phyloP scores from a whole-genome alignment of 805 yeast genomes.

The Huiozyma sinensis region DNA sequence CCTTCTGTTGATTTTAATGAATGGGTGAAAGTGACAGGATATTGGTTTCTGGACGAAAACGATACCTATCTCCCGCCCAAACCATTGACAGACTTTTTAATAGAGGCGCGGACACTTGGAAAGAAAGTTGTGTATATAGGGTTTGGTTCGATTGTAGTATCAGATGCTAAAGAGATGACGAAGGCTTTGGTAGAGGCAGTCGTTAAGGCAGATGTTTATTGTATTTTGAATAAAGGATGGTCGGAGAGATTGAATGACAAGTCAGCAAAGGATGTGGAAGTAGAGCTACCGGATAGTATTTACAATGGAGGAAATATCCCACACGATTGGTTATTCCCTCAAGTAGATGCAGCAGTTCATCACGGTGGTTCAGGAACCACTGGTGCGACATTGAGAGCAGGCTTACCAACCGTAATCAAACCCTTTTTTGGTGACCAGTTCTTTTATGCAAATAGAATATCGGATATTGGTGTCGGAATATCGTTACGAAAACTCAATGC shows the following conservation, averaged over 20 bases:
- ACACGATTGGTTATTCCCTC: slow-evolving; percentile 90
- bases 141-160: slow-evolving; percentile 89
- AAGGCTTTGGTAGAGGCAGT: slow-evolving; percentile 73
- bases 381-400: slow-evolving; percentile 80
- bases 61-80: slow-evolving; percentile 48
- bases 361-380: slow-evolving; percentile 98
- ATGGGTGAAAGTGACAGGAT: slow-evolving; percentile 93
- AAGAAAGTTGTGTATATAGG: slow-evolving; percentile 85
- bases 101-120: slow-evolving; percentile 43
- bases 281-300: slow-evolving; percentile 52
- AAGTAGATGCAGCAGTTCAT: slow-evolving; percentile 87
- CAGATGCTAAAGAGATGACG: slow-evolving; percentile 70
- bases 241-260: slow-evolving; percentile 53
- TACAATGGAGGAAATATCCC: slow-evolving; percentile 67
- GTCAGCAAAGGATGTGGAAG: slow-evolving; percentile 28
- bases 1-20: slow-evolving; percentile 90
- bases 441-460: slow-evolving; percentile 79
- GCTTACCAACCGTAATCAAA: slow-evolving; percentile 80
- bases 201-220: slow-evolving; percentile 65
- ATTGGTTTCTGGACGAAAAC: slow-evolving; percentile 80
- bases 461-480: slow-evolving; percentile 80
- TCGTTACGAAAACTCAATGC: slow-evolving; percentile 57
- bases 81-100: slow-evolving; percentile 48
- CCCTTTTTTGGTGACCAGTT: slow-evolving; percentile 97
- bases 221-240: slow-evolving; percentile 92